These are phyloP conservation scores for Phytophthora palmivora DNA, from an alignment of 352 stramenopile species.

Conservation along the genomic window DNA sequence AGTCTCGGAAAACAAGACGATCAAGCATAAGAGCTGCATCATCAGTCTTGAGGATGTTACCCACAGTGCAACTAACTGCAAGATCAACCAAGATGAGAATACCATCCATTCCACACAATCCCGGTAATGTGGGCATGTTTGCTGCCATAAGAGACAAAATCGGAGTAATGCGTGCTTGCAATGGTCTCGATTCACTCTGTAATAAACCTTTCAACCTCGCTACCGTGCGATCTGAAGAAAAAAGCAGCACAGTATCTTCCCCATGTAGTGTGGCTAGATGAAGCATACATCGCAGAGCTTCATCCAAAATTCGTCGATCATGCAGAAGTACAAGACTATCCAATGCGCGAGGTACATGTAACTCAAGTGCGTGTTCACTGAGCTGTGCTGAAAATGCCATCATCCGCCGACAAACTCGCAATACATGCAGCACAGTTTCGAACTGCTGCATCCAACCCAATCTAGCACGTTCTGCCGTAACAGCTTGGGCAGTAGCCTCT, in stretches of 20 bases:
- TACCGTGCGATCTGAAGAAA: constrained; percentile 44
- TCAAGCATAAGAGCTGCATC: constrained; percentile 14
- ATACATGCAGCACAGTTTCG: constrained; percentile 42
- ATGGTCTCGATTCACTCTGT: constrained; percentile 36
- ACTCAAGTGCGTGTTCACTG: constrained; percentile 44
- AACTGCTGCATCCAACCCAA: constrained; percentile 27
- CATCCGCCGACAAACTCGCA: constrained; percentile 52
- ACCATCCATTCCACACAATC: constrained; percentile 51
- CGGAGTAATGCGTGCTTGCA: constrained; percentile 54
- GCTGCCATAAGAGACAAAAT: constrained; percentile 59
- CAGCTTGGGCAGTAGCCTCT: neutral
- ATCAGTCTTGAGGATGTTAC: constrained; percentile 1
- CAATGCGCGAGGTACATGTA: constrained; percentile 45
- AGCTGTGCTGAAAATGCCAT: constrained; percentile 50
- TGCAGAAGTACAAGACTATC: constrained; percentile 60
- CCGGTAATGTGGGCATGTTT: constrained; percentile 53
- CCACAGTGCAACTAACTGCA: constrained; percentile 17
- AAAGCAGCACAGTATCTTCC: constrained; percentile 33
- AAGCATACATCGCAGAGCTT: constrained; percentile 43
- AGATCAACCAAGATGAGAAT: constrained; percentile 48
- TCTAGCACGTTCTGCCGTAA: constrained; percentile 4
- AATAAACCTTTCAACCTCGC: constrained; percentile 40
- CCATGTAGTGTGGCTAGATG: constrained; percentile 29
- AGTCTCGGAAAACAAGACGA: constrained; percentile 48
- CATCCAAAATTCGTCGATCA: constrained; percentile 44